A percentile compares a stretch with the other conserved stretches of the same genome.
phyloP scores from a whole-genome alignment of 441 rosid genomes.

The Geranium incanum region DNA sequence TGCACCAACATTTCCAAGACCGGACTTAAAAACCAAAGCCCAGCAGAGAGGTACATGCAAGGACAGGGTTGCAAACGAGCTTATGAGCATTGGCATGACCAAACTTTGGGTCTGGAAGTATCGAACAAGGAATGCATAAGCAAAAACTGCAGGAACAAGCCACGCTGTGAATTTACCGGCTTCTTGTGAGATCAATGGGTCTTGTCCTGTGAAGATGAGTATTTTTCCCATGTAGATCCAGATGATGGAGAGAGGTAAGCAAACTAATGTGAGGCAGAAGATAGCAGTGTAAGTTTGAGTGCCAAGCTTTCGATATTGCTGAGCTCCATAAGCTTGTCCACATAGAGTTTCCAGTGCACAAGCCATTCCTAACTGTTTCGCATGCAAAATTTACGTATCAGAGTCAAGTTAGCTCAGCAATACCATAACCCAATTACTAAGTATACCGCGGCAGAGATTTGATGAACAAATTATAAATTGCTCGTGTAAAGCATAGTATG shows the following conservation, averaged over 20 bases:
- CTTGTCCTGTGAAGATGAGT: slow-evolving; percentile 53
- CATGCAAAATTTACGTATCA: neutral
- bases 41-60: slow-evolving; percentile 56
- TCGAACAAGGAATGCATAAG: slow-evolving; percentile 41
- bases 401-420: neutral
- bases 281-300: slow-evolving; percentile 56
- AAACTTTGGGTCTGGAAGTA: slow-evolving; percentile 65
- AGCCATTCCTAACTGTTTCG: slow-evolving; percentile 59
- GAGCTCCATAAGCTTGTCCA: slow-evolving; percentile 82
- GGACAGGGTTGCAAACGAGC: slow-evolving; percentile 35
- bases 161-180: slow-evolving; percentile 51
- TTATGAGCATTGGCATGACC: slow-evolving; percentile 51
- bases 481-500: neutral
- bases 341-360: slow-evolving; percentile 67
- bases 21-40: slow-evolving; percentile 50
- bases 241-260: slow-evolving; percentile 42
- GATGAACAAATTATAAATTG: neutral
- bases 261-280: slow-evolving; percentile 36
- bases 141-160: slow-evolving; percentile 66
- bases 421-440: neutral
- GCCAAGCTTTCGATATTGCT: slow-evolving; percentile 51
- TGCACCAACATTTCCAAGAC: slow-evolving; percentile 50
- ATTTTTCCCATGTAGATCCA: slow-evolving; percentile 61
- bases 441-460: neutral
- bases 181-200: slow-evolving; percentile 53